Base-by-base conservation (phyloP, 2,329 filamentous ascomycete genomes). In the Aspergillus sojae region DNA sequence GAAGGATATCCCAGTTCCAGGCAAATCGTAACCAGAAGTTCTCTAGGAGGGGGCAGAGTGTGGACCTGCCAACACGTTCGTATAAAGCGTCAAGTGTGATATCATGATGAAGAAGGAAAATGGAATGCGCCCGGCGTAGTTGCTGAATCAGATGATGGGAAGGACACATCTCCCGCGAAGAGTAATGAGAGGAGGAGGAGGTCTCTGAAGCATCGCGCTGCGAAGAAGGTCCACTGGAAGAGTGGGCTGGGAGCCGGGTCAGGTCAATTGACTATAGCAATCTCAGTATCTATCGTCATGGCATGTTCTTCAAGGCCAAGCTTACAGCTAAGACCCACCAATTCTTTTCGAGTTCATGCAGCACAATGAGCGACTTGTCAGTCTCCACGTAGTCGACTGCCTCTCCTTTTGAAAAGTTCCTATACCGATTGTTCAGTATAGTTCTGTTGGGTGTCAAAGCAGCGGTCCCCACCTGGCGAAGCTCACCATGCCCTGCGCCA, bases 251-350 rank as follows among this genome's bases (percentile, higher is more conserved):
- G 5, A 94, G 82, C 63, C 89, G 89, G 30, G 92, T 97, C 43
- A 97, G 83, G 74, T 95, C 90, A 74, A 97, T 88, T 55, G 90
- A 92, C 89, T 93, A 63, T 57, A 54, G 71, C 68, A 34, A 62
- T 62, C 57, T 68, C 46, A 70, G 64, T 50, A 57, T 58, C 45
- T 16, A 53, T 32, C 34, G 50, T 14, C 34, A 55, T 54, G 26
- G 28, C 11, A 12, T 23, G 41, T 34, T 34, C 28, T 28, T 53
- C 55, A 32, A 36, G n/a, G 60, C 23, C 30, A 64, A 34, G 80
- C 91, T 74, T 83, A 96, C 93, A 65, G 93, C 94, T 64, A 98
- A 82, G 66, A 98, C 89, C 96, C 96, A 99, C 95, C 95, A 99
- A 34, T 91, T 91, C 19, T 86, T 82, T 77, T 99, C 94, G 67